Evolutionary conservation across 1,284 basidiomycete species (phyloP), one percentile per base, ranked within the genome.

Genomic region (Heterobasidion occidentale): DNA sequence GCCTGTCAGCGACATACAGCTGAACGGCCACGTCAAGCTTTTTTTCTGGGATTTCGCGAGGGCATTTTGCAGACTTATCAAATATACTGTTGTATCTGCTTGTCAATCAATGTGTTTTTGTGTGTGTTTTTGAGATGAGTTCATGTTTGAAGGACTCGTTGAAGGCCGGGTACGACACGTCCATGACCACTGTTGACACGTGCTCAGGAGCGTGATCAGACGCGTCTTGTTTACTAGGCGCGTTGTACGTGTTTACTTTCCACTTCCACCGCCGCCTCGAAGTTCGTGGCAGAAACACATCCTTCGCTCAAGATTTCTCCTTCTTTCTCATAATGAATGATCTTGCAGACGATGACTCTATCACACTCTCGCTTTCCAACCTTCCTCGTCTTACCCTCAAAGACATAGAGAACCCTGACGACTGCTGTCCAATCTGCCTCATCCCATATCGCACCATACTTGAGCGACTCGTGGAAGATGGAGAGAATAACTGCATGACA

Each of bases 361-460:
- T 59, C 27, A 35, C 53, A 7, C 17, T 60, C 36, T 67, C 68
- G 4, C 62, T 84, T 35, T 64, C 71, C 17, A 62, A 63, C 36
- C 71, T 86, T 9, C 79, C 82, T 1, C 62, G 67, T 4, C 70
- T 84, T n/a, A 58, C 63, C 2, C 66, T 71, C 49, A 65, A 76
- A n/a, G 66, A 73, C 3, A 67, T 81, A 36, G 72, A 75, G 19
- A 60, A 52, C 45, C 59, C 69, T 27, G 76, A 81, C 20, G 83
- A 85, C 57, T 70, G 71, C 19, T 87, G 85, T 64, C 79, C 83
- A 1, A 86, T 88, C 59, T 87, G 84, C 66, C 71, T 87, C 44
- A 68, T 76, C 33, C 64, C 80, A 0, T 83, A 87, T 59, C 65
- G 71, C 7, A 61, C 67, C 2, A 69, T 83, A 27, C 62, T 81